Evolutionary conservation across 2,329 filamentous ascomycete genomes (phyloP), one percentile per base, ranked within the genome.

Genomic region (Diaporthe citriasiana): DNA sequence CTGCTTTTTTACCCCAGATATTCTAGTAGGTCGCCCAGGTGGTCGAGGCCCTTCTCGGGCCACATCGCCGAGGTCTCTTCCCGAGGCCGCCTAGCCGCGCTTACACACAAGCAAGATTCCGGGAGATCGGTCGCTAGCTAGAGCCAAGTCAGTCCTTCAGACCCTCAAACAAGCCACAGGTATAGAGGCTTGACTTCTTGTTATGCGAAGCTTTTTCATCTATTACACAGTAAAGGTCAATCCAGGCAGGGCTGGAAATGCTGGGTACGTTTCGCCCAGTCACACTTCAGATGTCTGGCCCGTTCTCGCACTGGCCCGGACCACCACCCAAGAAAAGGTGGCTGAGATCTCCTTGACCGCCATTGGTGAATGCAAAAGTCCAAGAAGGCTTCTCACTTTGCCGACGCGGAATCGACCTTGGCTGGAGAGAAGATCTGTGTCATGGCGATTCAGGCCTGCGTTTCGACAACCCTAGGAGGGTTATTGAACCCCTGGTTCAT

Each of bases 371-470:
- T 35, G n/a, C 45, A 22, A 27, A 51, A 51, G 30, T 51, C 63
- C 63, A 66, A 66, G 63, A 66, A 51, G 63, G 63, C 63, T 66
- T 66, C 63, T 66, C 45, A 51, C 33, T 2, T 66, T 66, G 63
- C 63, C 63, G 60, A 51, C 12, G 60, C 60, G 60, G 60, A 66
- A 66, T 66, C 60, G 30, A 25, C 33, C 63, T 66, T 66, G 63
- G 63, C 63, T 66, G 63, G 63, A 5, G 59, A 65, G 59, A 66
- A 66, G 63, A 66, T 66, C 63, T 51, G 63, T 66, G 45, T 66
- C 63, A 66, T 66, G 63, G 45, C 63, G 63, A 66, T 13, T 66
- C 63, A 66, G 63, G 63, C 8, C 45, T 47, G 47, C 45, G 63
- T 66, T 66, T 66, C 63, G 63, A 51, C 33, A 27, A 27, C 30